Evolutionary conservation across 257 asterid species (phyloP).

Genomic region (Mitragyna speciosa): DNA sequence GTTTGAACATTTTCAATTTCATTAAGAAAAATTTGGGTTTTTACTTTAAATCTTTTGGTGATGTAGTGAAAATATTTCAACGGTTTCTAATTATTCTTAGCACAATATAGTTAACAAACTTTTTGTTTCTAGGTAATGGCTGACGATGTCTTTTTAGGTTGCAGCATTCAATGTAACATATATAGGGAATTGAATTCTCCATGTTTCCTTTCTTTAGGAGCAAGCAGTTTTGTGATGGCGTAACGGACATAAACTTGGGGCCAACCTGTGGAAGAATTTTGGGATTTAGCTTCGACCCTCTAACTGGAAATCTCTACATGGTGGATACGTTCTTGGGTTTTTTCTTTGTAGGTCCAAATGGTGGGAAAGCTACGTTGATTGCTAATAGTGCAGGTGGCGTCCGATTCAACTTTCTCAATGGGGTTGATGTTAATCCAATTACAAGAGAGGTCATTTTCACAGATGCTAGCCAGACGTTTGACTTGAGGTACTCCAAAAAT

Average conservation of each 20-base stretch:
- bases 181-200: no score
- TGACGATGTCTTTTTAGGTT: no score
- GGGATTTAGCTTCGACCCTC: constrained; percentile 11
- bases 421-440: background rate
- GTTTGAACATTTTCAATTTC: no score
- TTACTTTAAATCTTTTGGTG: no score
- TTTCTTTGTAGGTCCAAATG: no score
- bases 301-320: background rate
- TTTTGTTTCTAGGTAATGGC: no score
- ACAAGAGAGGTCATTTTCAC: background rate
- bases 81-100: no score
- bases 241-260: constrained; percentile 6
- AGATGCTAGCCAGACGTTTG: background rate
- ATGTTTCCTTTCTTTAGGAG: constrained; percentile 22
- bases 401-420: background rate
- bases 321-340: background rate
- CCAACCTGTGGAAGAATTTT: constrained; percentile 43
- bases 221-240: constrained; percentile 48
- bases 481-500: background rate
- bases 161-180: no score
- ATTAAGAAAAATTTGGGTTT: no score
- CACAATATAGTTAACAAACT: no score
- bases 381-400: background rate
- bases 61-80: no score
- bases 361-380: background rate